Conservation (phyloP, 2,329 filamentous ascomycete genomes). For the Apiospora rasikravindrae region DNA sequence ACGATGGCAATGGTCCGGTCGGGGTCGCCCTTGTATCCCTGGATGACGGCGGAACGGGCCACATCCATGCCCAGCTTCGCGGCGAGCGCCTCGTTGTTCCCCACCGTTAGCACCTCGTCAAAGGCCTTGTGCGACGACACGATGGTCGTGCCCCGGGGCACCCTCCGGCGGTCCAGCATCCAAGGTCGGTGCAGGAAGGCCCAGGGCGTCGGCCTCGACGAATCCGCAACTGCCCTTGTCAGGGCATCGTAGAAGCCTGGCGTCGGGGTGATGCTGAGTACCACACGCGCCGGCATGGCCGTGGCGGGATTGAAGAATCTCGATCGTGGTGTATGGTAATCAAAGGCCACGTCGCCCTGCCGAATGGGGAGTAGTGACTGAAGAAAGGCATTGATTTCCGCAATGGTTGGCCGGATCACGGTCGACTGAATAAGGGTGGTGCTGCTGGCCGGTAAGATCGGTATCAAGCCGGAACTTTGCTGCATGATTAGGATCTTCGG, state of each 20-base stretch:
- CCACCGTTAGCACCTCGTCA: conserved; percentile 29
- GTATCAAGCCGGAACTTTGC: neutral
- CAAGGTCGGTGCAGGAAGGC: conserved; percentile 28
- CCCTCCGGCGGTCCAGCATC: conserved; percentile 23
- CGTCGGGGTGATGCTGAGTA: conserved; percentile 29
- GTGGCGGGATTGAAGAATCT: conserved; percentile 15
- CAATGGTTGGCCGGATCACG: conserved; percentile 3
- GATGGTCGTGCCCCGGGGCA: conserved; percentile 25
- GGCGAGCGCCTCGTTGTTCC: conserved; percentile 26
- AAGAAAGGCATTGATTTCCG: conserved; percentile 3
- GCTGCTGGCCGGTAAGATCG: neutral
- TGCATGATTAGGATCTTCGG: neutral
- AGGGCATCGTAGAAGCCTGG: conserved; percentile 26
- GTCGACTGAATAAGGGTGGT: neutral
- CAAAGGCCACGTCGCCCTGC: conserved; percentile 22
- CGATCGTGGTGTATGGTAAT: conserved; percentile 26
- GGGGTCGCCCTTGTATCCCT: conserved; percentile 27
- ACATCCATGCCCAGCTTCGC: conserved; percentile 21
- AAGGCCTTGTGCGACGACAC: conserved; percentile 28
- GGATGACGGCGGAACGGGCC: conserved; percentile 19
- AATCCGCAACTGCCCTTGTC: neutral
- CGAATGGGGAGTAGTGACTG: conserved; percentile 22
- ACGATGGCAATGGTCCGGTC: conserved; percentile 27
- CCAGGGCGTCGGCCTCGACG: neutral
- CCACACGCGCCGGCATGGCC: conserved; percentile 15